These are phyloP conservation scores for Cryptococcus sp. DNA, from an alignment of 1,284 basidiomycete genomes.

Conservation along the genomic window DNA sequence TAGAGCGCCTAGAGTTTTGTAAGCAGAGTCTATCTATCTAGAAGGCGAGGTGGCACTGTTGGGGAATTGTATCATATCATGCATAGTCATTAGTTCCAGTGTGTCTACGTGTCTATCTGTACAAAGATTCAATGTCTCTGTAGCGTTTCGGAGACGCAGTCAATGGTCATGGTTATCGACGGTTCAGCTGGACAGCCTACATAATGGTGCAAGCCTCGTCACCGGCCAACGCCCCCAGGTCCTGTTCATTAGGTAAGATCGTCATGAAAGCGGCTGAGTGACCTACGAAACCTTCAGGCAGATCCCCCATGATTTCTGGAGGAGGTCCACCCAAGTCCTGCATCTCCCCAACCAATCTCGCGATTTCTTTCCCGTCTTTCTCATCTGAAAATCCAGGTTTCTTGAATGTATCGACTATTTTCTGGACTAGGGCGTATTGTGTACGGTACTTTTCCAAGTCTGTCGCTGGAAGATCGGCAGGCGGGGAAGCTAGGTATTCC, in stretches of 20 bases:
- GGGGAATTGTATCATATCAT: constrained; percentile 3
- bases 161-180: neutral
- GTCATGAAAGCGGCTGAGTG: neutral
- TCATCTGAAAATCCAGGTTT: constrained; percentile 62
- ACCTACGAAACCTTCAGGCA: constrained; percentile 67
- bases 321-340: constrained; percentile 74
- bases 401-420: constrained; percentile 73
- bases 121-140: neutral
- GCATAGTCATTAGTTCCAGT: neutral
- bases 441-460: constrained; percentile 67
- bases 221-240: constrained; percentile 36
- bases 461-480: constrained; percentile 55
- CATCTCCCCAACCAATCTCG: constrained; percentile 37
- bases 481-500: constrained; percentile 59
- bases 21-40: too few relatives aligned
- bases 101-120: neutral
- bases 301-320: constrained; percentile 81
- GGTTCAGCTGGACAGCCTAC: too few relatives aligned
- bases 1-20: constrained; percentile 32
- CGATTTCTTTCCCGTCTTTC: constrained; percentile 50
- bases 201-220: constrained; percentile 43
- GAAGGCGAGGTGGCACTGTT: too few relatives aligned
- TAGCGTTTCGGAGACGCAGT: neutral
- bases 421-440: constrained; percentile 62
- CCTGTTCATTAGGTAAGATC: constrained; percentile 30